These are phyloP conservation scores for Saccharomyces hybrid DNA, from an alignment of 1,139 yeast species.

Conservation along the genomic window DNA sequence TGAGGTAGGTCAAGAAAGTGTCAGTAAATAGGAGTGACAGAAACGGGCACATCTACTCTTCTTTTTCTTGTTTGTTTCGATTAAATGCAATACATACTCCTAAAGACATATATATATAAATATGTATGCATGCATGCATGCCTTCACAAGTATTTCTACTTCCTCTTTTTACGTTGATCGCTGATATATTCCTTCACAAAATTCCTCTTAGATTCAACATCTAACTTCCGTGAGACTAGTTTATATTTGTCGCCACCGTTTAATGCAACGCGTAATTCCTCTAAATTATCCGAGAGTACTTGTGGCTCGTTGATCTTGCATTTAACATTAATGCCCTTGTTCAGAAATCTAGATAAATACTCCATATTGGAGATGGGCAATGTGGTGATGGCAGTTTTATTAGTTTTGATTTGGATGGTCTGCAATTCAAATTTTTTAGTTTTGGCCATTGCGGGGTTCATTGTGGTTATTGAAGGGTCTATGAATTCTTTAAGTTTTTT, in stretches of 20 bases:
- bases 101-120: neutral
- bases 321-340: conserved; percentile 20
- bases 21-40: neutral
- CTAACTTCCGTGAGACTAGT: conserved; percentile 33
- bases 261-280: conserved; percentile 31
- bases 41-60: neutral
- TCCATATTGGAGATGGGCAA: conserved; percentile 12
- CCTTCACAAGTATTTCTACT: neutral
- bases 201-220: conserved; percentile 28
- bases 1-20: neutral
- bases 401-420: conserved; percentile 40
- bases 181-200: conserved; percentile 30
- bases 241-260: conserved; percentile 37
- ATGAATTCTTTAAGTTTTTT: conserved; percentile 18
- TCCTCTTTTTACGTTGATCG: neutral
- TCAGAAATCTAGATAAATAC: conserved; percentile 17
- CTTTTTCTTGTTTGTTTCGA: neutral
- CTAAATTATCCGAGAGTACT: conserved; percentile 19
- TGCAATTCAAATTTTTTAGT: conserved; percentile 29
- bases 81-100: neutral
- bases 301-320: conserved; percentile 27
- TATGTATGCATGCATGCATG: neutral
- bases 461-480: conserved; percentile 6
- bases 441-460: conserved; percentile 7
- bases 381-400: conserved; percentile 35